Evolutionary conservation across 2,329 filamentous ascomycete genomes (phyloP), one percentile per base, ranked within the genome.

Genomic region (Calonectria multiphialidica): DNA sequence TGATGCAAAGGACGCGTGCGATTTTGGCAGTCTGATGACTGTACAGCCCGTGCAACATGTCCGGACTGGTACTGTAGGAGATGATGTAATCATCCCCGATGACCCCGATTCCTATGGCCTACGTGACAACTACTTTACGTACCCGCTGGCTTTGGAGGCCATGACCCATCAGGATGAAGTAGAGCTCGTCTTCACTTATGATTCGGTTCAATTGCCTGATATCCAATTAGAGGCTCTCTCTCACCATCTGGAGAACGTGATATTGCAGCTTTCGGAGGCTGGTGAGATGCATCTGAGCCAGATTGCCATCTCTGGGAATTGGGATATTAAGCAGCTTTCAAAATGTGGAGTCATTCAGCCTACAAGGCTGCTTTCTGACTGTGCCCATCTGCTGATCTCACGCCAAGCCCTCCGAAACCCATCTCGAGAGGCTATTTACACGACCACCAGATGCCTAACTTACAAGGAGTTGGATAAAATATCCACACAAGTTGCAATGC

Each of bases 11-110:
- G 44, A 73, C 5, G 77, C 75, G 1, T 80, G 78, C 42, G 66
- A 67, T 0, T 82, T 83, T 21, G 77, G 78, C 21, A 81, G 76
- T 0, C 68, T 82, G 12, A 63, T 84, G 3, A 77, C 81, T 0
- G 71, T 83, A 2, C 81, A 80, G 13, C 72, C 72, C 2, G 40
- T 55, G 16, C 64, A 68, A n/a, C 18, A 18, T 23, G 50, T 16
- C n/a, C 15, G 28, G 5, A 18, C 35, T 21, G 3, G 33, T 37
- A 23, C 18, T 21, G 2, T 35, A 23, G 30, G 47, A 40, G 21
- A 42, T 12, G n/a, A 37, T 15, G 42, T 59, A n/a, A 15, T 67
- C 15, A 40, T 59, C 8, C 37, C 50, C 4, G 28, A 44, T 16
- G 65, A 59, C 15, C 21, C 62, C 9, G 55, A 49, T 2, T 15